Base-by-base conservation (phyloP, 2,329 filamentous ascomycete genomes). In the Diaporthe nobilis region DNA sequence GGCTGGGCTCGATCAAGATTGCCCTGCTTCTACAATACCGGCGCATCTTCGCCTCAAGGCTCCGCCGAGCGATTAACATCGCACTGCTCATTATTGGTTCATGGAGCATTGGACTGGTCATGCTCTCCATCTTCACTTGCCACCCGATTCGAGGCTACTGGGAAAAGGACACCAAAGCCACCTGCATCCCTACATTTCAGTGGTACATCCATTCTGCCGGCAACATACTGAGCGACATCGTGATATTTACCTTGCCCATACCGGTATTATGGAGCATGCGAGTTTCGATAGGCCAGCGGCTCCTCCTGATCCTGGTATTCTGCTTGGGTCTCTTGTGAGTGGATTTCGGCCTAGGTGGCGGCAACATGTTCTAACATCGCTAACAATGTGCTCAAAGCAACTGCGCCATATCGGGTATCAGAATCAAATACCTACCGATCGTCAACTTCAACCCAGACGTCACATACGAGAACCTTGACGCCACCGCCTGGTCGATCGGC, bases 171-270 rank as follows among this genome's bases (percentile, higher is more conserved):
- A 28, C 51, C 15, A 42, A 73, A 3, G 57, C 71, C 10, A 63
- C 71, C 2, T 73, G 71, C 44, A 67, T 73, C 2, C 71, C 71
- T 5, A 65, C n/a, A 0, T 73, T 37, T 4, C 71, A 73, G 44
- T 73, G 58, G 71, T 73, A 73, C 6, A 73, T 73, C 58, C 71
- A 67, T 15, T 65, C 58, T 10, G 71, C 57, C 22, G 71, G 71
- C 28, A 73, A 73, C 20, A 55, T 73, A n/a, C 37, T 63, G 2
- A 73, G 71, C n/a, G 71, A 73, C 37, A 37, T 65, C 0, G 57
- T 67, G 3, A 73, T 73, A 7, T 73, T 73, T 25, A 42, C 60
- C 3, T 3, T 73, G 13, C 71, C 71, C 4, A 63, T 73, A 20
- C 71, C 71, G 4, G 10, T 55, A 10, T 6, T 73, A 0, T 73